phyloP scores from a whole-genome alignment of 2,329 filamentous ascomycete genomes.

The Alternaria sp. region DNA sequence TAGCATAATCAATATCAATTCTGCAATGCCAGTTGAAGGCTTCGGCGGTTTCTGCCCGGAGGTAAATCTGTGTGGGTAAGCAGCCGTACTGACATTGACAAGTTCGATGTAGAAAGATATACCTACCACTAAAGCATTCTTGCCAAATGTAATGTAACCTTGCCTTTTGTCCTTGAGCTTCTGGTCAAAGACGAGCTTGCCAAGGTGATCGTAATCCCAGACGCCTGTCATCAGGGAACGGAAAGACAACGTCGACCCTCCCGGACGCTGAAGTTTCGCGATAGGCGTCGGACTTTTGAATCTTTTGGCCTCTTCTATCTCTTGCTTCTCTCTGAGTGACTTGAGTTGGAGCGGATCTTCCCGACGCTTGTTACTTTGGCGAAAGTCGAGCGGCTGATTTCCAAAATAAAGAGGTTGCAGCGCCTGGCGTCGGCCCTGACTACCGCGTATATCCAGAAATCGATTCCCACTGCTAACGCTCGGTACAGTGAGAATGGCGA shows the following conservation, averaged over 20 bases:
- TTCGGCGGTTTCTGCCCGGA: constrained; percentile 7
- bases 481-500: constrained; percentile 56
- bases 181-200: constrained; percentile 48
- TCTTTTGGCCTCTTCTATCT: constrained; percentile 30
- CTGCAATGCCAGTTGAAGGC: constrained; percentile 33
- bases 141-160: constrained; percentile 48
- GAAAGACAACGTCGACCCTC: constrained; percentile 33
- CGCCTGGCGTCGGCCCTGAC: constrained; percentile 11
- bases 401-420: constrained; percentile 13
- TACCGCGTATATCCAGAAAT: constrained; percentile 52
- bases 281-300: constrained; percentile 14
- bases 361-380: constrained; percentile 23
- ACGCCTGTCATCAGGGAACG: constrained; percentile 45
- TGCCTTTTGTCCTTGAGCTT: constrained; percentile 51
- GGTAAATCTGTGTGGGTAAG: constrained; percentile 9
- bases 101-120: background rate
- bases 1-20: constrained; percentile 53
- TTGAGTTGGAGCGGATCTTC: constrained; percentile 34
- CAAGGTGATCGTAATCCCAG: constrained; percentile 49
- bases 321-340: constrained; percentile 28
- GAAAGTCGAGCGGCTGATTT: constrained; percentile 16
- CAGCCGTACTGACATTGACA: background rate
- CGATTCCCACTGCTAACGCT: constrained; percentile 45
- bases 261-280: constrained; percentile 7
- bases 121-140: constrained; percentile 38